Conservation (phyloP, 345 rosid genomes). For the Gossypium raimondii region DNA sequence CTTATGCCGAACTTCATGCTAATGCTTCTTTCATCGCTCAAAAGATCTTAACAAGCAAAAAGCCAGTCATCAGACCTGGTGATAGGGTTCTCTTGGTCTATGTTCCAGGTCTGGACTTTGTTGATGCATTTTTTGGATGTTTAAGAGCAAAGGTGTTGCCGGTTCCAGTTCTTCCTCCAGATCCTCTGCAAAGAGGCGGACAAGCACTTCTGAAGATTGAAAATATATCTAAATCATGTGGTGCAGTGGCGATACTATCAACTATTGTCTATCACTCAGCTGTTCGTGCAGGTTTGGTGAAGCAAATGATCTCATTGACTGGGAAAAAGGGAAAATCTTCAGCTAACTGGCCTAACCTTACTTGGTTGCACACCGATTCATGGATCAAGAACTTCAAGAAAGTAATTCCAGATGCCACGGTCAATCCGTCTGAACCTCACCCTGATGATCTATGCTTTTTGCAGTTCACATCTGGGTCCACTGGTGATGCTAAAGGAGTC, state of each 20-base stretch:
- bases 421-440: conserved; percentile 27
- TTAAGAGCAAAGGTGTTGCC: conserved; percentile 58
- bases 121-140: conserved; percentile 70
- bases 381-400: conserved; percentile 44
- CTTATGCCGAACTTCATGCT: conserved; percentile 41
- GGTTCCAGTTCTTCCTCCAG: conserved; percentile 71
- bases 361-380: conserved; percentile 66
- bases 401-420: conserved; percentile 13
- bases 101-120: conserved; percentile 59
- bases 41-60: conserved; percentile 41
- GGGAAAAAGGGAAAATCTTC: conserved; percentile 31
- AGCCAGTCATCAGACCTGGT: conserved; percentile 49
- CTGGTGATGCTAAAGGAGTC: conserved; percentile 72
- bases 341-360: conserved; percentile 56
- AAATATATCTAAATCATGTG: conserved; percentile 52
- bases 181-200: conserved; percentile 67
- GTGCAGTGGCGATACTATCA: conserved; percentile 55
- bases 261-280: conserved; percentile 56
- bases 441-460: conserved; percentile 51
- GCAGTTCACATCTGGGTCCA: conserved; percentile 71
- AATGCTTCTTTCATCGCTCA: conserved; percentile 52
- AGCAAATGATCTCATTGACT: conserved; percentile 38
- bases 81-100: conserved; percentile 58
- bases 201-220: conserved; percentile 63
- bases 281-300: conserved; percentile 55